A percentile compares a stretch with the other conserved stretches of the same genome.
These are phyloP conservation scores for Blastobotrys petasosporus DNA, from an alignment of 1,139 yeast species.

Conservation along the genomic window DNA sequence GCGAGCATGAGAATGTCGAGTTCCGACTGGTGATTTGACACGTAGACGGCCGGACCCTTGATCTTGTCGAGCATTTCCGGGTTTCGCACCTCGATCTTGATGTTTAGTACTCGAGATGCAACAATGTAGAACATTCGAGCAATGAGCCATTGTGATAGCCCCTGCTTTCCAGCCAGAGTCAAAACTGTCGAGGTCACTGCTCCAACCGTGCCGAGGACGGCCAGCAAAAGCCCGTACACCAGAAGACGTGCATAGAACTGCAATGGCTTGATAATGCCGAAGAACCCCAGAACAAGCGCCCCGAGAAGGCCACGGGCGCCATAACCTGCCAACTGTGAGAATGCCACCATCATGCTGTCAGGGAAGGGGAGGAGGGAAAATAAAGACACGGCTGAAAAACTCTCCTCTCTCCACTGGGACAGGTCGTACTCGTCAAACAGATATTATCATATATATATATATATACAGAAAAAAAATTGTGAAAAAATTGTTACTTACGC, in stretches of 20 bases:
- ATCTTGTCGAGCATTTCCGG: conserved; percentile 43
- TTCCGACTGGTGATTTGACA: conserved; percentile 87
- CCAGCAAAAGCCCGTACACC: conserved; percentile 31
- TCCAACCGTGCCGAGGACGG: conserved; percentile 32
- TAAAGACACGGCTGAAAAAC: too few species aligned
- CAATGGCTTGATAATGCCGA: conserved; percentile 33
- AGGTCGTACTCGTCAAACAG: too few species aligned
- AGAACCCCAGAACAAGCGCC: conserved; percentile 29
- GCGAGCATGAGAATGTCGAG: conserved; percentile 79
- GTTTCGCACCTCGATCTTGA: conserved; percentile 62
- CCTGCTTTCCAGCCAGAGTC: conserved; percentile 64
- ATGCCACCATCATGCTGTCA: conserved; percentile 4
- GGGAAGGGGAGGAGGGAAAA: too few species aligned
- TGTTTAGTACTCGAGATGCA: conserved; percentile 57
- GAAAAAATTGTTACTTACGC: conserved; percentile 11
- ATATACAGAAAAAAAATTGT: too few species aligned
- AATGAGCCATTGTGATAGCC: conserved; percentile 82
- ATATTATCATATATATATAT: too few species aligned
- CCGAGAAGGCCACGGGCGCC: conserved; percentile 23
- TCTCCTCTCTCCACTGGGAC: too few species aligned
- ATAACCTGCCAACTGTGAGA: conserved; percentile 11
- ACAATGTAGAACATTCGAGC: conserved; percentile 72
- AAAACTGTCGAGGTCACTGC: conserved; percentile 67
- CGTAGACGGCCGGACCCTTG: conserved; percentile 64
- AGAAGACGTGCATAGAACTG: conserved; percentile 34